Base-by-base conservation (phyloP, 2,329 filamentous ascomycete genomes). In the Stagonosporopsis rhizophila region DNA sequence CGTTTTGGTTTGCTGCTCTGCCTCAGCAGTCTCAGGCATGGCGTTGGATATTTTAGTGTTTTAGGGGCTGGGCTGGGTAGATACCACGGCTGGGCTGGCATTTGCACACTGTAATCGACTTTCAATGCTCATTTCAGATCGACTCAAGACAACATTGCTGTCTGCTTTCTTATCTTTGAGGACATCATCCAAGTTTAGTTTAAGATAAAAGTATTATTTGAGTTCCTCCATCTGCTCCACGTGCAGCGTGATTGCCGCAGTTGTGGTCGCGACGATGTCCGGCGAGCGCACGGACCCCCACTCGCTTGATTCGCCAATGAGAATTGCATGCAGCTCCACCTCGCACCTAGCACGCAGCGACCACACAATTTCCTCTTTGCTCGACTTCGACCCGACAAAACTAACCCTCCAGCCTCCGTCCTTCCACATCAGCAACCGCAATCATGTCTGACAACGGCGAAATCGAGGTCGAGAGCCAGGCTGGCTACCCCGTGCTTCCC, bases 371-470 rank as follows among this genome's bases (percentile, higher is more conserved):
- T 59, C 52, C 28, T 48, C 39, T 41, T 27, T 30, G 40, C 30
- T 44, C 17, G 25, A 32, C 20, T 49, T 41, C 41, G 32, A 37
- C 41, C 30, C 42, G 49, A 52, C 49, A 44, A 68, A 44, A 69
- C 68, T 64, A 66, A 69, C 67, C 56, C 54, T 56, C 64, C 61
- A 66, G 61, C 65, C 61, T 65, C 56, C 58, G 60, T 61, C 59
- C 66, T 59, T 59, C 56, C 45, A 61, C 56, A 61, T 61, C 62
- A 62, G 63, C 63, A 67, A 65, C 61, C 65, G 70, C 71, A 70
- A 76, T 61, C 76, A 96, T 96, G 92, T 96, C 92, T 89, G 92
- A 96, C 84, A 51, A 56, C 53, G 92, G 89, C 85, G 93, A 96
- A 86, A 89, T 96, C 82, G 92, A 96, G 86, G 89, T 95, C 82